Base-by-base conservation (phyloP, 2,329 filamentous ascomycete genomes). In the Penicillium sp. region DNA sequence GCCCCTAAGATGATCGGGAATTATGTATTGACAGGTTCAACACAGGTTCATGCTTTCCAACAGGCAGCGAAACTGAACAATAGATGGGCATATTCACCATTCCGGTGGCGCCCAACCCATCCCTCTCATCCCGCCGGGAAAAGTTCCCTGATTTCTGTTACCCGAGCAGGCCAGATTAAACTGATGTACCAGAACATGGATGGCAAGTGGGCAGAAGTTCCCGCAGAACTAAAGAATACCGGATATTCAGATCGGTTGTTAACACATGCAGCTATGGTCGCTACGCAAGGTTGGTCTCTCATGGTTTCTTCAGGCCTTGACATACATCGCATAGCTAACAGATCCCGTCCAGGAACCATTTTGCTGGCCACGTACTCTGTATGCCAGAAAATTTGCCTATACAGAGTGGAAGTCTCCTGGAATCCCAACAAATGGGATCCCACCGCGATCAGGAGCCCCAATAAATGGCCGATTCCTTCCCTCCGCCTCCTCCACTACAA, bases 161-260 rank as follows among this genome's bases (percentile, higher is more conserved):
- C 91, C 33, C 86, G 88, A 49, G 88, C 88, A 68, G 92, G 91
- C 8, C 79, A 87, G 53, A 81, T 97, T 58, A 90, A 89, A 70
- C 82, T 97, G 70, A 84, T 93, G 53, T 97, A 89, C 79, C 86
- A 91, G 44, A 91, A 93, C 66, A 88, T 86, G 47, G 92, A 88
- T 74, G 85, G 83, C 59, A 87, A 87, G 68, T 89, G 92, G 79
- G 86, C 89, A 63, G 91, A 96, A 72, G 85, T 87, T 0, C 86
- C 85, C 3, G 81, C 89, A n/a, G 90, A 94, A 65, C 78, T 96
- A 38, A 91, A 93, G 72, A 89, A 88, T 64, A 84, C 92, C 60
- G 84, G 87, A 30, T 88, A 88, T 37, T 88, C 89, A 0, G 88
- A 92, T 65, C 89, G 92, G 66, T 76, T 91, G n/a, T 84, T 94